Evolutionary conservation across 768 basidiomycete genomes (phyloP).

Genomic region (Lentinula boryana): DNA sequence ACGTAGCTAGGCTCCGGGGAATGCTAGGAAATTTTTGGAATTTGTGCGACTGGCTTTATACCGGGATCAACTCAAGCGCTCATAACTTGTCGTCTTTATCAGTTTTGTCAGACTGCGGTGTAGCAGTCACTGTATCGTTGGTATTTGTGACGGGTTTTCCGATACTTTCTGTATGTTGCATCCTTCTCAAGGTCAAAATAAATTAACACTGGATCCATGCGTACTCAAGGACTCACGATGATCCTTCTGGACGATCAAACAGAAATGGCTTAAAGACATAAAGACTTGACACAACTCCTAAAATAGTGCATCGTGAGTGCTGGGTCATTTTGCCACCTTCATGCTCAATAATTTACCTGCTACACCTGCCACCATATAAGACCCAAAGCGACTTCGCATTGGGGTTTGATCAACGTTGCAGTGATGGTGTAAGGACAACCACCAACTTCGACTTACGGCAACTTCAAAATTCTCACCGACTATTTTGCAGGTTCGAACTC

Average conservation of each 20-base stretch:
- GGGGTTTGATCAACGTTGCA: neutral
- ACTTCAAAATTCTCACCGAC: neutral
- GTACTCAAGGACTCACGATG: neutral
- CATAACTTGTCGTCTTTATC: neutral
- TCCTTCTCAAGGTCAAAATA: neutral
- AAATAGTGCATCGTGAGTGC: neutral
- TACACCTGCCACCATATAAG: neutral
- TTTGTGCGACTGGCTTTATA: no score
- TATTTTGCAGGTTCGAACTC: constrained; percentile 6
- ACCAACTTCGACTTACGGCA: neutral
- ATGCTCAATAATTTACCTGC: constrained; percentile 3
- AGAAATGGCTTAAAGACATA: neutral
- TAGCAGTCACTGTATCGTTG: neutral
- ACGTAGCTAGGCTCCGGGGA: no score
- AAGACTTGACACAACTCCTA: neutral
- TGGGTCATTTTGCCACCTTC: neutral
- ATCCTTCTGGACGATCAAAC: neutral
- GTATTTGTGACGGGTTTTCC: neutral
- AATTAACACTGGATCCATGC: neutral
- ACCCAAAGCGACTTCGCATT: neutral
- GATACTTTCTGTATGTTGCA: neutral
- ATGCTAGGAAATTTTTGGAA: no score
- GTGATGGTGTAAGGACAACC: neutral
- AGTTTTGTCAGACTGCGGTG: neutral
- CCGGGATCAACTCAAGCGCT: neutral